Evolutionary conservation across 805 yeast species (phyloP).

Genomic region (Saccharomycopsis javanensis): DNA sequence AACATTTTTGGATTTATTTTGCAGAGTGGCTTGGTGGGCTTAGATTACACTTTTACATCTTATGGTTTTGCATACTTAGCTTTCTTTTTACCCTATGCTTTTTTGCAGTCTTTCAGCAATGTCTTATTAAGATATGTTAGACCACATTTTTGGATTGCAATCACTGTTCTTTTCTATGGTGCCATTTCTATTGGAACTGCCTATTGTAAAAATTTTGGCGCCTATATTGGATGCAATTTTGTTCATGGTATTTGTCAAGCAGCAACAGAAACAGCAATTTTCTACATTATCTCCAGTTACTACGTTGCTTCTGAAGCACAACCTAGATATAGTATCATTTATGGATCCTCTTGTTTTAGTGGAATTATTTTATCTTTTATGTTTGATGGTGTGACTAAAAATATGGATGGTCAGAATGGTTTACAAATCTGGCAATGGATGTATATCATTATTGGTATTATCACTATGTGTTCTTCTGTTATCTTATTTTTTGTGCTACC

Average conservation of each 20-base stretch:
- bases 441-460: constrained; percentile 38
- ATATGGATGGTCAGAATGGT: constrained; percentile 42
- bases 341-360: constrained; percentile 57
- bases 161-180: constrained; percentile 52
- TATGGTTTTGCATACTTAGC: constrained; percentile 23
- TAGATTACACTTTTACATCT: background rate
- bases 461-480: constrained; percentile 25
- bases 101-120: constrained; percentile 51
- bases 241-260: constrained; percentile 61
- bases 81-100: constrained; percentile 60
- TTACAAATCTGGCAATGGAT: constrained; percentile 41
- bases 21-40: background rate
- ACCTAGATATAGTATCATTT: constrained; percentile 57
- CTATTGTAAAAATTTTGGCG: constrained; percentile 46
- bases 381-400: constrained; percentile 48
- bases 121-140: constrained; percentile 44
- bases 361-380: constrained; percentile 71
- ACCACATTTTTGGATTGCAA: constrained; percentile 57
- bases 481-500: constrained; percentile 34
- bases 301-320: constrained; percentile 58
- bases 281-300: constrained; percentile 44
- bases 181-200: constrained; percentile 57
- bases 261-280: constrained; percentile 67
- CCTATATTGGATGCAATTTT: constrained; percentile 50
- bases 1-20: background rate